These are phyloP conservation scores for Linaria vulgaris DNA, from an alignment of 257 asterid genomes.

Conservation along the genomic window DNA sequence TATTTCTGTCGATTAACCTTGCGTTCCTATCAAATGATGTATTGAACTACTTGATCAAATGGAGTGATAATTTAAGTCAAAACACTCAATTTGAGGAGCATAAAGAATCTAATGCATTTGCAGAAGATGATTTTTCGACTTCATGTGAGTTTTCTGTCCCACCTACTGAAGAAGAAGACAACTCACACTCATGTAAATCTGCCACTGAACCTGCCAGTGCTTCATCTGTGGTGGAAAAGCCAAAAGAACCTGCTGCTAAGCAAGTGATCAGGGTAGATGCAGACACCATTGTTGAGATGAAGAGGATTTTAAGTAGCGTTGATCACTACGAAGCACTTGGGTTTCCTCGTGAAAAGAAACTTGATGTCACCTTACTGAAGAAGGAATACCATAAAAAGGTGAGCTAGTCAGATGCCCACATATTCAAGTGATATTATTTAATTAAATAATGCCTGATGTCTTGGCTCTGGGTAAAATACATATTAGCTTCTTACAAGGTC, in stretches of 20 bases:
- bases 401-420: slow-evolving; percentile 13
- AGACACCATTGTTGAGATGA: slow-evolving; percentile 72
- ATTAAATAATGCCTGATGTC: slow-evolving; percentile 11
- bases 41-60: slow-evolving; percentile 72
- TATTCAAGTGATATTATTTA: slow-evolving; percentile 15
- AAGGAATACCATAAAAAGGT: slow-evolving; percentile 96
- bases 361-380: slow-evolving; percentile 68
- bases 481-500: neutral
- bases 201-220: slow-evolving; percentile 52
- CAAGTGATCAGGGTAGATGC: slow-evolving; percentile 65
- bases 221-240: slow-evolving; percentile 54
- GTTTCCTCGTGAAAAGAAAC: slow-evolving; percentile 64
- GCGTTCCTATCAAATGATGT: slow-evolving; percentile 83
- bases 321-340: slow-evolving; percentile 96
- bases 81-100: slow-evolving; percentile 65
- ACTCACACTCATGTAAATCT: slow-evolving; percentile 63
- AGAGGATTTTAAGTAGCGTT: slow-evolving; percentile 68
- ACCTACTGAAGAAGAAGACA: slow-evolving; percentile 58
- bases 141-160: slow-evolving; percentile 60
- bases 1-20: slow-evolving; percentile 75
- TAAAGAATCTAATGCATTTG: slow-evolving; percentile 53
- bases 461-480: neutral
- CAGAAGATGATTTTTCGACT: slow-evolving; percentile 64
- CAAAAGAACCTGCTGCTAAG: slow-evolving; percentile 53
- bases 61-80: slow-evolving; percentile 89